These are phyloP conservation scores for Aspergillus sp. DNA, from an alignment of 2,329 filamentous ascomycete species.

Conservation along the genomic window DNA sequence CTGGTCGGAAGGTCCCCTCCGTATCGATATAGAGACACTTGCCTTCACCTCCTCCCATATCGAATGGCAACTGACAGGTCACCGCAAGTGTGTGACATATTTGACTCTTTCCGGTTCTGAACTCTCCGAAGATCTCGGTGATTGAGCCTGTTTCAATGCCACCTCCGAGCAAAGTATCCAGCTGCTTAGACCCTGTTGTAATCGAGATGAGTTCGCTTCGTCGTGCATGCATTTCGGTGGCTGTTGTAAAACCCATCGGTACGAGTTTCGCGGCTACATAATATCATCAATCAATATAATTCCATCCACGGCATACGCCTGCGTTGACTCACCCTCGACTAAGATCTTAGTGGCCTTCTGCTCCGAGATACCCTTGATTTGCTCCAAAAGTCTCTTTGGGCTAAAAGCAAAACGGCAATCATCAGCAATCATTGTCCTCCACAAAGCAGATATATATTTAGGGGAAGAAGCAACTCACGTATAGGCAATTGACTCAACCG, in stretches of 20 bases:
- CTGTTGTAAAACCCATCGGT: slow-evolving; percentile 97
- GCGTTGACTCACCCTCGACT: slow-evolving; percentile 67
- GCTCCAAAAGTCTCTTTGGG: slow-evolving; percentile 71
- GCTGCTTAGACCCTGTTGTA: slow-evolving; percentile 94
- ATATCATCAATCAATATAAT: slow-evolving; percentile 2
- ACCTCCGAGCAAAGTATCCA: slow-evolving; percentile 90
- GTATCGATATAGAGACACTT: slow-evolving; percentile 99
- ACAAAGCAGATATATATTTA: not conserved
- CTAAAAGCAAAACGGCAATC: slow-evolving; percentile 27
- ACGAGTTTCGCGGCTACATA: slow-evolving; percentile 82
- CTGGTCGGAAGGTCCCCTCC: slow-evolving; percentile 92
- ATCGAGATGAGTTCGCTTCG: slow-evolving; percentile 97
- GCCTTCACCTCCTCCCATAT: slow-evolving; percentile 97
- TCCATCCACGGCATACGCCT: not conserved
- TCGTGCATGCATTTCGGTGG: slow-evolving; percentile 97
- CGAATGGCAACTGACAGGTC: slow-evolving; percentile 94
- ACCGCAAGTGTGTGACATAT: slow-evolving; percentile 98
- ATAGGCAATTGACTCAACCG: slow-evolving; percentile 92
- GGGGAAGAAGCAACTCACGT: slow-evolving; percentile 52
- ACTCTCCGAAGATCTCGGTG: slow-evolving; percentile 97
- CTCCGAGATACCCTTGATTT: slow-evolving; percentile 97
- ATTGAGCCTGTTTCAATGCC: slow-evolving; percentile 96
- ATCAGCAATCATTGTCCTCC: not conserved
- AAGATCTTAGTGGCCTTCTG: slow-evolving; percentile 92
- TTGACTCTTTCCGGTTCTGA: slow-evolving; percentile 96